Base-by-base conservation (phyloP, 2,329 filamentous ascomycete genomes). In the Nothophoma quercina region DNA sequence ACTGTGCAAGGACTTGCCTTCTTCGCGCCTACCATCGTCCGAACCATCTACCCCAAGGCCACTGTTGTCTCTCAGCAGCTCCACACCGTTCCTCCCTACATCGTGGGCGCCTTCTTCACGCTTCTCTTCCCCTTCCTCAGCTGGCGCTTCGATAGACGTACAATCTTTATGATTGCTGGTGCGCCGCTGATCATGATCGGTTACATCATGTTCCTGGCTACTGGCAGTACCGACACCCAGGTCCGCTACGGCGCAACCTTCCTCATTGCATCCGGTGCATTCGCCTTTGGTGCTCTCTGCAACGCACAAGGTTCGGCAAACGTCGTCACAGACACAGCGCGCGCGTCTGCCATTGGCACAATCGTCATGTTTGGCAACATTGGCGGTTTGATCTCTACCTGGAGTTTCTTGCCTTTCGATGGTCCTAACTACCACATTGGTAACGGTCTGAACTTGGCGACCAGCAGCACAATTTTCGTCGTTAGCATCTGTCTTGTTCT, bases 331-430 rank as follows among this genome's bases (percentile, higher is more conserved):
- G 88, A 91, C 60, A 89, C 88, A 0, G 85, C 88, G 0, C 81
- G 88, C 12, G 85, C 84, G 8, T 81, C 85, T 0, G 86, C 86
- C 3, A 88, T 90, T 35, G 87, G 84, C 9, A 83, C 82, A 0
- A 85, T 85, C 45, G 85, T 90, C 64, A 90, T 90, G 87, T 76
- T 89, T 19, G 88, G 88, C 22, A 90, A 90, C 47, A 68, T 90
- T n/a, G 88, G 88, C 2, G 88, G 88, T 0, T 69, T 90, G 26
- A 80, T 88, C 51, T 81, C 83, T 1, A 87, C 85, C 0, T 89
- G 86, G 86, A 81, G 78, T 1, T 89, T 87, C 72, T 63, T 89
- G 13, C 81, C 82, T 0, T 83, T 75, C 60, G 88, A 90, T 64
- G 83, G 63, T 0, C 88, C 88, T 0, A 72, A 90, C 51, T 91